Base-by-base conservation (phyloP, 495 filamentous ascomycete genomes). In the Opeltia flavorubescens region DNA sequence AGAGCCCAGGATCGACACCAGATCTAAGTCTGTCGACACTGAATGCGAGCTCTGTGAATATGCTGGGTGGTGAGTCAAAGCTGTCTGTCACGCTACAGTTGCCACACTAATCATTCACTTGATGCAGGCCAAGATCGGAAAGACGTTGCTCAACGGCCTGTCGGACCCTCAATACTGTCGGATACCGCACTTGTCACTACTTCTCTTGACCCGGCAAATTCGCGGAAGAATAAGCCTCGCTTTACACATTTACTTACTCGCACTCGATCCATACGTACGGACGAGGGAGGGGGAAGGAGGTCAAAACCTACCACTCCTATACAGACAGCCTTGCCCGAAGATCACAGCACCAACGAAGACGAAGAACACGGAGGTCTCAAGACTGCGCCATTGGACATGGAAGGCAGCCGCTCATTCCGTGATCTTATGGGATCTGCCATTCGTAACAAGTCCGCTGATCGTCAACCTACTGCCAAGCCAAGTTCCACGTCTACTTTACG, bases 361-460 rank as follows among this genome's bases (percentile, higher is more conserved):
- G 30, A 46, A 1, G 45, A 53, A 11, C 18, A 15, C 6, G 39
- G 40, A 43, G 54, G 61, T 41, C 52, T 74, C 13, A 77, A 66
- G 56, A 78, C 80, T 0, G 75, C 83, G 9, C 76, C 81, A 2
- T 59, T 81, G 23, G 57, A 69, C 18, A 75, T 68, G 18, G 66
- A 75, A 55, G 23, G 24, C 18, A 80, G 87, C 38, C 72, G 77
- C 41, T 72, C 77, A 3, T 75, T 76, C 47, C 72, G 75, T 39
- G 69, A 78, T 15, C 76, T 79, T 62, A 80, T 83, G 67, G 71
- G 66, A 35, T 74, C 81, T 28, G 65, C 66, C 7, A 63, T 64
- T 39, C 72, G 80, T 35, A 79, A 75, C 44, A 74, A 76, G 45
- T 81, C 79, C 5, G 72, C 71, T 48, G 82, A 88, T 54, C 74